Evolutionary conservation across 495 filamentous ascomycete species (phyloP).

Genomic region (Aspergillus baeticus): DNA sequence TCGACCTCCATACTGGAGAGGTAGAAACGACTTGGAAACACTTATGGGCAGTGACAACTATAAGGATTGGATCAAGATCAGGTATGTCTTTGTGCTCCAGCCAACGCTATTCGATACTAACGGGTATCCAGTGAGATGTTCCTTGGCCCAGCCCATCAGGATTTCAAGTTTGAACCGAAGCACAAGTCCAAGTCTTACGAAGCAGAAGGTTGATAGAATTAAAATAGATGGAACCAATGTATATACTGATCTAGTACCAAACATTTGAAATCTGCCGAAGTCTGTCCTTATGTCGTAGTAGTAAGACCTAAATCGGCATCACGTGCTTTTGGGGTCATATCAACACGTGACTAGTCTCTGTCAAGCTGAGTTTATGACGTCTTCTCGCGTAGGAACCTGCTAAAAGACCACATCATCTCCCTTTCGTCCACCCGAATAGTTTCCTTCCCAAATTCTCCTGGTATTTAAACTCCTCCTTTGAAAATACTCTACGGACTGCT

Average conservation of each 20-base stretch:
- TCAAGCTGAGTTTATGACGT: slow-evolving; percentile 35
- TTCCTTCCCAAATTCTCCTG: neutral
- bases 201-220: slow-evolving; percentile 51
- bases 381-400: slow-evolving; percentile 23
- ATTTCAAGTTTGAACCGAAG: slow-evolving; percentile 96
- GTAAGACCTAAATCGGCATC: neutral
- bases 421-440: slow-evolving; percentile 17
- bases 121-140: slow-evolving; percentile 84
- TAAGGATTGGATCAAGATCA: slow-evolving; percentile 98
- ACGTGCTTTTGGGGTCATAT: neutral
- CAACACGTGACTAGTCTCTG: slow-evolving; percentile 1
- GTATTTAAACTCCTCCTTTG: neutral
- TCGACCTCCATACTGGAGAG: slow-evolving; percentile 76
- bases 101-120: neutral
- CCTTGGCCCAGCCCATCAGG: slow-evolving; percentile 81
- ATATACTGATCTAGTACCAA: slow-evolving; percentile 6
- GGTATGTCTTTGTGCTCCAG: slow-evolving; percentile 53
- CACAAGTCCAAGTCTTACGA: slow-evolving; percentile 89
- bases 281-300: neutral
- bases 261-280: neutral
- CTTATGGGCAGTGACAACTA: slow-evolving; percentile 85
- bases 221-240: neutral
- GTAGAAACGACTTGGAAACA: slow-evolving; percentile 87
- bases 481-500: neutral
- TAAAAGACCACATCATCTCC: slow-evolving; percentile 32